Conservation (phyloP, 2,329 filamentous ascomycete genomes). For the Conoideocrella luteorostrata region DNA sequence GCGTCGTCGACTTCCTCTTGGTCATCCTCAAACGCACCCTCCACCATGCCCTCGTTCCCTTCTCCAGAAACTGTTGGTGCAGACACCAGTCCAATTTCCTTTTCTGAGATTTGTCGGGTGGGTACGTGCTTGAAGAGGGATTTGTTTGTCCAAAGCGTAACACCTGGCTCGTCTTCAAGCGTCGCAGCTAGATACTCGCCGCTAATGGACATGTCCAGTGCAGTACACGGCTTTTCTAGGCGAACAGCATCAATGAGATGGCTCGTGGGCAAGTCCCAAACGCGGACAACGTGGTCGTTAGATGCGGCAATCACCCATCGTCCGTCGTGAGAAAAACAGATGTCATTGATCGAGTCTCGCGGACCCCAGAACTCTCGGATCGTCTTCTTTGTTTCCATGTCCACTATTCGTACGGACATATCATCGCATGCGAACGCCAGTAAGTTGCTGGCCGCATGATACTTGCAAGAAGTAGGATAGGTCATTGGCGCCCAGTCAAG, state of each 20-base stretch:
- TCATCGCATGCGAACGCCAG: conserved; percentile 88
- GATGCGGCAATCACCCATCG: conserved; percentile 89
- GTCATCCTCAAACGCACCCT: conserved; percentile 63
- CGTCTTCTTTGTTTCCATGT: conserved; percentile 82
- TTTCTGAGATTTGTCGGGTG: conserved; percentile 75
- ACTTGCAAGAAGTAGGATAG: conserved; percentile 68
- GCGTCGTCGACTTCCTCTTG: conserved; percentile 47
- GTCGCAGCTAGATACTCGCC: conserved; percentile 94
- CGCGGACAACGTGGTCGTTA: conserved; percentile 69
- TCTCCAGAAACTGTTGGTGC: conserved; percentile 78
- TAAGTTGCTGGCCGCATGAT: conserved; percentile 77
- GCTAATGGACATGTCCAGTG: conserved; percentile 79
- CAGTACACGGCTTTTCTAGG: conserved; percentile 70
- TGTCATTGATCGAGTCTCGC: conserved; percentile 65
- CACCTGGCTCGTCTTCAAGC: conserved; percentile 72
- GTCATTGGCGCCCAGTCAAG: conserved; percentile 75
- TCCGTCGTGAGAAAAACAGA: conserved; percentile 86
- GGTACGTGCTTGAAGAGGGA: conserved; percentile 84
- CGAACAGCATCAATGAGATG: conserved; percentile 91
- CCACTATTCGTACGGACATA: conserved; percentile 78
- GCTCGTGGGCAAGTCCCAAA: conserved; percentile 94
- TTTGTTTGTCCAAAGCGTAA: conserved; percentile 96
- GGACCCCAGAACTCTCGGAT: conserved; percentile 92
- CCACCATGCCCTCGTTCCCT: conserved; percentile 66
- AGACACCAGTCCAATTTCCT: conserved; percentile 58